Percentiles rank a stretch among this genome's conserved stretches.
Evolutionary conservation across 75 land plant genomes (phyloP).

Genomic region (Pseudotsuga menziesii): DNA sequence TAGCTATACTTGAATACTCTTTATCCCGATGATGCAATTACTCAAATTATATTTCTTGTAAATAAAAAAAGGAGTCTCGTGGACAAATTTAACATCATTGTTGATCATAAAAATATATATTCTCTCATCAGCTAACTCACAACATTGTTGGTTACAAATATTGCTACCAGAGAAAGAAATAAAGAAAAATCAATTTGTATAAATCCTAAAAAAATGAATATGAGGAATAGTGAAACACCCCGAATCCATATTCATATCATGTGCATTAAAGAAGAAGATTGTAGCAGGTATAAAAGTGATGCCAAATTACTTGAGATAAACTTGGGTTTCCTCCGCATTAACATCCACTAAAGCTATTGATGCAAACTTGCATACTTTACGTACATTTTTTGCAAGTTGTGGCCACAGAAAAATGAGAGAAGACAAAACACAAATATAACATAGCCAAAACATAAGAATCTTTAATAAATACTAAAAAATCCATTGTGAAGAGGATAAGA

Average conservation of each 20-base stretch:
- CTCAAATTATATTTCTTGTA: background rate
- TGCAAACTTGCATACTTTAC: conserved; percentile 82
- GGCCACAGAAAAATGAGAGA: background rate
- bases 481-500: background rate
- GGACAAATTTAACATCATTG: no score
- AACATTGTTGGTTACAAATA: background rate
- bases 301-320: conserved; percentile 88
- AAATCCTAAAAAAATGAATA: background rate
- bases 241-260: conserved; percentile 99
- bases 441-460: background rate
- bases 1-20: background rate
- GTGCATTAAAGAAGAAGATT: conserved; percentile 97
- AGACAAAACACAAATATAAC: background rate
- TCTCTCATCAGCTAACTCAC: background rate
- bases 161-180: no score
- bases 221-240: conserved; percentile 38
- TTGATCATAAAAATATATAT: no score
- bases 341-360: conserved; percentile 69
- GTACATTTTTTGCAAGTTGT: conserved; percentile 66
- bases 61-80: no score
- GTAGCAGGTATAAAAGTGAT: conserved; percentile 81
- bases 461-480: background rate
- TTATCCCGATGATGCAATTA: background rate
- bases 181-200: background rate
- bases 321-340: conserved; percentile 76